These are phyloP conservation scores for Rhexocercosporidium sp. DNA, from an alignment of 2,329 filamentous ascomycete genomes.

Conservation along the genomic window DNA sequence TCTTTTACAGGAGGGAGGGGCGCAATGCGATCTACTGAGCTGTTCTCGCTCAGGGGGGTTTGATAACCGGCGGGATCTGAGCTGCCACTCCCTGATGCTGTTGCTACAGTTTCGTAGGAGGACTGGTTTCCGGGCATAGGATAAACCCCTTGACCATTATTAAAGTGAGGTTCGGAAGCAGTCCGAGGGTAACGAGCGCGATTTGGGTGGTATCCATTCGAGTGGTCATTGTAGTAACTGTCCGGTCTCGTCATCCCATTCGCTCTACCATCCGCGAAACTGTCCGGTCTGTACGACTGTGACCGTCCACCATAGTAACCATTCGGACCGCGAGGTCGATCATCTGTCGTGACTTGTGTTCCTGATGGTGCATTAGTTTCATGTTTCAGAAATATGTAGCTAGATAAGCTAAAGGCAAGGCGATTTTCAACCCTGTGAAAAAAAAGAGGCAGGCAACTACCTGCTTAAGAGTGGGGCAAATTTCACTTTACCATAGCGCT, in stretches of 20 bases:
- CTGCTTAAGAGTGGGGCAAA: constrained; percentile 20
- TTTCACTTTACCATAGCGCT: constrained; percentile 17
- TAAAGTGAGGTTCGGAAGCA: constrained; percentile 41
- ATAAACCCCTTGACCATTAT: constrained; percentile 38
- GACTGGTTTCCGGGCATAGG: constrained; percentile 38
- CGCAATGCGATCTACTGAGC: constrained; percentile 78
- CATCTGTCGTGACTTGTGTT: constrained; percentile 39
- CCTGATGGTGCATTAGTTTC: constrained; percentile 33
- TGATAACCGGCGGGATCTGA: constrained; percentile 80
- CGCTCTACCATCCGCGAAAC: constrained; percentile 40
- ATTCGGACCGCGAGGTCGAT: constrained; percentile 37
- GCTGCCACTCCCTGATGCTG: constrained; percentile 72
- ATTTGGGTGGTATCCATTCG: constrained; percentile 42
- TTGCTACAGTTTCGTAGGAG: constrained; percentile 86
- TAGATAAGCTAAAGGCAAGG: constrained; percentile 19
- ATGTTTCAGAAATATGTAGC: constrained; percentile 7
- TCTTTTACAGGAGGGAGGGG: constrained; percentile 61
- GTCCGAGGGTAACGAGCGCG: constrained; percentile 42
- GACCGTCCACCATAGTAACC: constrained; percentile 41
- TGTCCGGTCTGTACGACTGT: constrained; percentile 37
- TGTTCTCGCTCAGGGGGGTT: constrained; percentile 89
- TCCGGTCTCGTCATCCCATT: constrained; percentile 49
- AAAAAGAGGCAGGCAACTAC: constrained; percentile 22
- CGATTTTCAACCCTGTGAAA: too few relatives aligned
- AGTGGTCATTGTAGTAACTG: constrained; percentile 46